Evolutionary conservation across 106 monocot species (phyloP).

Genomic region (Acorus calamus): DNA sequence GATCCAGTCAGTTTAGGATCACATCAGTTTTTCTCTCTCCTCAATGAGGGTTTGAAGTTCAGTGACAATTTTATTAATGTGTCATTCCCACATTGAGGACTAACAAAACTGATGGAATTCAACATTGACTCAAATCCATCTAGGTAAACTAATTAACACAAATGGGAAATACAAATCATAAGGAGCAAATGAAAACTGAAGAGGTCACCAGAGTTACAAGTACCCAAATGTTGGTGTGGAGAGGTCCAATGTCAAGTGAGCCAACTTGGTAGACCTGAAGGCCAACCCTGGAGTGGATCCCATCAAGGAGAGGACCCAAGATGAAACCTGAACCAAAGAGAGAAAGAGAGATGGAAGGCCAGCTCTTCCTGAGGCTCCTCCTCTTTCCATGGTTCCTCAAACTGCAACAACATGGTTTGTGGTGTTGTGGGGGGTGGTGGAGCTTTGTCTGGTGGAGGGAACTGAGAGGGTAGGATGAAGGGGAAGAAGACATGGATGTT

Average conservation of each 20-base stretch:
- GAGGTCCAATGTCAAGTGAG: conserved; percentile 54
- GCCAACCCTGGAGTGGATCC: conserved; percentile 56
- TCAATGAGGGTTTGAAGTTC: too few species aligned
- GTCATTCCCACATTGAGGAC: too few species aligned
- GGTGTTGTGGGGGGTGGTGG: neutral
- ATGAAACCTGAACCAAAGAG: conserved; percentile 58
- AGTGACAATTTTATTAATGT: too few species aligned
- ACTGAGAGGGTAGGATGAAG: neutral
- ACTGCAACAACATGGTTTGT: conserved; percentile 7
- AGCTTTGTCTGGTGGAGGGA: neutral
- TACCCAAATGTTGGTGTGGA: conserved; percentile 66
- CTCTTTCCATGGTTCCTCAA: conserved; percentile 17
- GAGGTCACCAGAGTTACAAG: neutral
- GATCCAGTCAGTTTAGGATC: too few species aligned
- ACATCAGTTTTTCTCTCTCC: too few species aligned
- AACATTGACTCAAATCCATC: too few species aligned
- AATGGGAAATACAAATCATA: too few species aligned
- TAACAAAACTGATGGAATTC: too few species aligned
- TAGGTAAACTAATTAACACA: too few species aligned
- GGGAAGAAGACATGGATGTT: neutral
- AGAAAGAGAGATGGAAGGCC: conserved; percentile 38
- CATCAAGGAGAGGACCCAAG: conserved; percentile 62
- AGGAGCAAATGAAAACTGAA: too few species aligned
- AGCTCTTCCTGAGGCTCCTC: conserved; percentile 4
- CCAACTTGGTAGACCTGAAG: conserved; percentile 47